These are phyloP conservation scores for Pisolithus marmoratus DNA, from an alignment of 768 basidiomycete genomes.

Conservation along the genomic window DNA sequence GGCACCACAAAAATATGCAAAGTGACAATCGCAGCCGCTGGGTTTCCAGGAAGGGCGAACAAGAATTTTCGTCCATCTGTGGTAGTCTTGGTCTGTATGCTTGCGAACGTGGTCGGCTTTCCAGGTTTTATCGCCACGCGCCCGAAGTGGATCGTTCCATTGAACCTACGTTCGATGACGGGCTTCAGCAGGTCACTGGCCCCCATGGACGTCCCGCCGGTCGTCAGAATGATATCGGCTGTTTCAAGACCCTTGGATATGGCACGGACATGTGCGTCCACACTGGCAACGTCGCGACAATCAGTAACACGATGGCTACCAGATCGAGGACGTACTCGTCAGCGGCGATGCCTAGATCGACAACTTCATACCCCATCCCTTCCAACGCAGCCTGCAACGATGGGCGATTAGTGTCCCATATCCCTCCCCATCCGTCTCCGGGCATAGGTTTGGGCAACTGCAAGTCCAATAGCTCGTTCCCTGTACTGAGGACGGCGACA, in stretches of 20 bases:
- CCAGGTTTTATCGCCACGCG: constrained; percentile 79
- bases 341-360: constrained; percentile 75
- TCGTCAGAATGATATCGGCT: constrained; percentile 77
- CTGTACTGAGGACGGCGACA: constrained; percentile 80
- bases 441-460: constrained; percentile 34
- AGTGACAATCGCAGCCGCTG: constrained; percentile 81
- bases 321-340: constrained; percentile 50
- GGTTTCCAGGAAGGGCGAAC: constrained; percentile 87
- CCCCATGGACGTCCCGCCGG: constrained; percentile 92
- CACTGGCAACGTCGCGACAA: constrained; percentile 28
- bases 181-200: constrained; percentile 84
- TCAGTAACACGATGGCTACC: neutral
- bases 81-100: constrained; percentile 43
- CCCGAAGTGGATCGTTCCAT: constrained; percentile 80
- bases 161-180: constrained; percentile 73
- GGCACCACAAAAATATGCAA: constrained; percentile 84
- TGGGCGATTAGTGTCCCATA: constrained; percentile 85
- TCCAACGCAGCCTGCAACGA: constrained; percentile 65
- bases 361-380: constrained; percentile 67
- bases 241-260: constrained; percentile 50
- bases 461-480: constrained; percentile 73
- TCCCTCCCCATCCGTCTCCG: constrained; percentile 54
- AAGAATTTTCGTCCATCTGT: constrained; percentile 47
- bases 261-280: constrained; percentile 51
- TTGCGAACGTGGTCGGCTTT: constrained; percentile 89